Base-by-base conservation (phyloP, 371 early-diverging fungal species). In the Lichtheimia ornata region DNA sequence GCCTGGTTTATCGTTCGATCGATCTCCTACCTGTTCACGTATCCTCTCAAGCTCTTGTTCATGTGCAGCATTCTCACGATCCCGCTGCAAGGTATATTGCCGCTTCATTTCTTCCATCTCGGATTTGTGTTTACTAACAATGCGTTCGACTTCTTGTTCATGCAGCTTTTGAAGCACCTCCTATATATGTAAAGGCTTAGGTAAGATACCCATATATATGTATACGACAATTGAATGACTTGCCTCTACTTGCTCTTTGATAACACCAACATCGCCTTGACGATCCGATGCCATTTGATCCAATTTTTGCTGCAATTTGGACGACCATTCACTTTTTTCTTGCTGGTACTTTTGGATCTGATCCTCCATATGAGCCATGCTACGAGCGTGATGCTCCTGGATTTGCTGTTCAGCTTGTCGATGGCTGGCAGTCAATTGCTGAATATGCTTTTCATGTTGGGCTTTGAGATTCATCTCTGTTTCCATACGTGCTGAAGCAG, bases 231-330 rank as follows among this genome's bases (percentile, higher is more conserved):
- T 35, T 35, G n/a, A 47, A 22, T n/a, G 22, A 17, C 17, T n/a
- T 22, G 68, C 76, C 40, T 72, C 66, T 50, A 73, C 61, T 60
- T 76, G 73, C 43, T 67, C 63, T 50, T 64, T 70, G 41, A 76
- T 70, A 11, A 58, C 56, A 5, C 61, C 59, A 18, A 76, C 49
- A 52, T 76, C 62, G 15, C 68, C 53, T 50, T 64, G 60, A n/a
- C 69, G 63, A 15, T 76, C 76, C 1, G 47, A 50, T 6, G 43
- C 5, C 5, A 52, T 30, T 9, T 41, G 42, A 9, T 50, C 60
- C 6, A 52, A 5, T 7, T 59, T 42, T 9, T 59, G 51, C 51
- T 52, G 65, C 63, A 63, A 4, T 62, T 59, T 28, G 18, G 5
- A 61, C 50, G 12, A 74, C 24, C 20, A 62, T 60, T 35, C 35